phyloP scores from a whole-genome alignment of 2,329 filamentous ascomycete species.

The Ophiostoma sp. region DNA sequence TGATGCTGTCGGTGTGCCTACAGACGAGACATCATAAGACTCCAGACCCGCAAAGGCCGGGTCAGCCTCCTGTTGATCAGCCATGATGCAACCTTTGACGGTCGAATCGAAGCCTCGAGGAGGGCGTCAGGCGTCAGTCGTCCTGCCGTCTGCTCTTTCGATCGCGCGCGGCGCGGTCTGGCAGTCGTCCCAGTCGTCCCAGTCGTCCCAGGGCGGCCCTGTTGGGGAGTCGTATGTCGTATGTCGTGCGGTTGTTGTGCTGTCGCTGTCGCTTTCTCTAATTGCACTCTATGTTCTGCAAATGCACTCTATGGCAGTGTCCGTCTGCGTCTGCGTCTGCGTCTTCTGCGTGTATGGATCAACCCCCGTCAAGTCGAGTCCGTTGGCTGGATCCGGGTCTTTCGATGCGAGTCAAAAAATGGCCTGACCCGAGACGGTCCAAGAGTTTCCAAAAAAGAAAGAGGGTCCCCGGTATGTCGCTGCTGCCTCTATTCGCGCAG shows the following conservation, averaged over 20 bases:
- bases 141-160: background rate
- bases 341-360: no score
- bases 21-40: constrained; percentile 27
- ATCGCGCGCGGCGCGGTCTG: constrained; percentile 17
- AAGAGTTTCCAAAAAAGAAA: background rate
- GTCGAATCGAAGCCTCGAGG: background rate
- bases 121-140: background rate
- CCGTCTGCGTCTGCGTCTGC: no score
- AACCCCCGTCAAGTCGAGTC: background rate
- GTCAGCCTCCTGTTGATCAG: constrained; percentile 27
- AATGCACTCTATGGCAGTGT: background rate
- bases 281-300: background rate
- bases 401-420: constrained; percentile 16
- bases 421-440: constrained; percentile 21
- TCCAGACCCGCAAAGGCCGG: constrained; percentile 30
- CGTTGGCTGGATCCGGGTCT: background rate
- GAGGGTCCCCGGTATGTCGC: background rate
- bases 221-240: background rate
- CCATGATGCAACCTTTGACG: constrained; percentile 25
- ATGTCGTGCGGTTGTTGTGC: background rate
- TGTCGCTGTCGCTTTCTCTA: background rate
- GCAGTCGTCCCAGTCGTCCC: background rate
- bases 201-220: background rate
- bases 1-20: background rate
- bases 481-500: background rate